phyloP scores from a whole-genome alignment of 164 flowering plant genomes.

The Vitis labrusca region DNA sequence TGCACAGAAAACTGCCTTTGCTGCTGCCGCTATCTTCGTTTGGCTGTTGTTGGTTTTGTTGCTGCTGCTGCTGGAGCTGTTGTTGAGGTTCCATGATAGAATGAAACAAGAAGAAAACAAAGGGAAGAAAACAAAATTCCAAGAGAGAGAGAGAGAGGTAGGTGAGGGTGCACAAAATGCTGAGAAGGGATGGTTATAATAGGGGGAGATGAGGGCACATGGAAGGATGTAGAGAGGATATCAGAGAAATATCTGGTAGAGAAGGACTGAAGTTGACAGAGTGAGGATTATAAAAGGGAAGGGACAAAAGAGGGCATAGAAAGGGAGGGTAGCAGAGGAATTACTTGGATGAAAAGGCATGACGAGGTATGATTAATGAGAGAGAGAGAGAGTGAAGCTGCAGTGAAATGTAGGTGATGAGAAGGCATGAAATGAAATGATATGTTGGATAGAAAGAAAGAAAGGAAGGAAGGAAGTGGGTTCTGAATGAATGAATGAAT shows the following conservation, averaged over 20 bases:
- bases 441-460: constrained; percentile 13
- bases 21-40: constrained; percentile 29
- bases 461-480: not conserved
- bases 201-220: constrained; percentile 22
- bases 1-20: constrained; percentile 52
- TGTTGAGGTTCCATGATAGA: constrained; percentile 49
- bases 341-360: constrained; percentile 62
- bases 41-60: constrained; percentile 19
- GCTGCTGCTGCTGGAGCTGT: constrained; percentile 23
- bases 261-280: constrained; percentile 93
- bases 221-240: constrained; percentile 30
- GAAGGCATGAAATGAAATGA: constrained; percentile 16
- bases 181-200: constrained; percentile 10
- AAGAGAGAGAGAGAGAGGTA: constrained; percentile 1
- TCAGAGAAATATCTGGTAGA: constrained; percentile 71
- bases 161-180: constrained; percentile 20
- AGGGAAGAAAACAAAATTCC: constrained; percentile 16
- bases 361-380: constrained; percentile 24
- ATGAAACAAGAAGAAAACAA: constrained; percentile 16
- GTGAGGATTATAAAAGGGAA: constrained; percentile 46
- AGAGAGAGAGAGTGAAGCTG: constrained; percentile 18
- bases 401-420: not conserved
- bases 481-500: constrained; percentile 51
- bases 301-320: constrained; percentile 74
- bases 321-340: constrained; percentile 48